Evolutionary conservation across 495 filamentous ascomycete species (phyloP).

Genomic region (Xylaria castorea): DNA sequence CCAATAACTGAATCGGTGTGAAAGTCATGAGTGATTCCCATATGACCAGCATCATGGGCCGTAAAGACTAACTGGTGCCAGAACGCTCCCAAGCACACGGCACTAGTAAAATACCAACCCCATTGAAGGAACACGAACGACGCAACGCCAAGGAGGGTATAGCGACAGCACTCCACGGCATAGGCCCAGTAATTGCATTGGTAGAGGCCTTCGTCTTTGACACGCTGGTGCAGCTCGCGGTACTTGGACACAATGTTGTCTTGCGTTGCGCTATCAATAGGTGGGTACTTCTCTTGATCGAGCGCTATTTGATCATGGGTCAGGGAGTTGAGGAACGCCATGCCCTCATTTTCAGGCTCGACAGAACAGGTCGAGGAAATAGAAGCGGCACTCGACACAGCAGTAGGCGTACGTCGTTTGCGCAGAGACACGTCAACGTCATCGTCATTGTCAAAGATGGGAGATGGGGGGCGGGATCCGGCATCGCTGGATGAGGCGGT

Average conservation of each 20-base stretch:
- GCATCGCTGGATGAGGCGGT: constrained; percentile 47
- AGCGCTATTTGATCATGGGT: constrained; percentile 77
- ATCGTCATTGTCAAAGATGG: constrained; percentile 72
- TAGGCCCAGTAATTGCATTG: constrained; percentile 88
- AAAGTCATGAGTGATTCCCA: constrained; percentile 94
- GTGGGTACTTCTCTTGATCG: constrained; percentile 82
- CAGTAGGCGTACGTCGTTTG: constrained; percentile 34
- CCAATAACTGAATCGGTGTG: constrained; percentile 82
- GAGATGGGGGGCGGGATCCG: constrained; percentile 62
- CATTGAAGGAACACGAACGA: constrained; percentile 69
- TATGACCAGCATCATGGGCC: constrained; percentile 96
- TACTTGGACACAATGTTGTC: constrained; percentile 81
- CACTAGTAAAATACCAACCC: constrained; percentile 78
- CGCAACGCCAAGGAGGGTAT: constrained; percentile 69
- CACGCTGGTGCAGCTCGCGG: constrained; percentile 70
- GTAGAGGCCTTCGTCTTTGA: constrained; percentile 79
- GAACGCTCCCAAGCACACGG: constrained; percentile 78
- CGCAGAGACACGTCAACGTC: constrained; percentile 52
- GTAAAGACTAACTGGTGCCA: constrained; percentile 98
- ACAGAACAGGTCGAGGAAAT: constrained; percentile 50
- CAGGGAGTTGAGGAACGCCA: constrained; percentile 73
- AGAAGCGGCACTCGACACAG: constrained; percentile 41
- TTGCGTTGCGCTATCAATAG: constrained; percentile 77
- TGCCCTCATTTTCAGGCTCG: constrained; percentile 51
- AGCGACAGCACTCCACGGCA: constrained; percentile 76